Percentiles rank a stretch among this genome's conserved stretches.
Conservation (phyloP, 1,284 basidiomycete genomes). For the Porogramme epimiltina region DNA sequence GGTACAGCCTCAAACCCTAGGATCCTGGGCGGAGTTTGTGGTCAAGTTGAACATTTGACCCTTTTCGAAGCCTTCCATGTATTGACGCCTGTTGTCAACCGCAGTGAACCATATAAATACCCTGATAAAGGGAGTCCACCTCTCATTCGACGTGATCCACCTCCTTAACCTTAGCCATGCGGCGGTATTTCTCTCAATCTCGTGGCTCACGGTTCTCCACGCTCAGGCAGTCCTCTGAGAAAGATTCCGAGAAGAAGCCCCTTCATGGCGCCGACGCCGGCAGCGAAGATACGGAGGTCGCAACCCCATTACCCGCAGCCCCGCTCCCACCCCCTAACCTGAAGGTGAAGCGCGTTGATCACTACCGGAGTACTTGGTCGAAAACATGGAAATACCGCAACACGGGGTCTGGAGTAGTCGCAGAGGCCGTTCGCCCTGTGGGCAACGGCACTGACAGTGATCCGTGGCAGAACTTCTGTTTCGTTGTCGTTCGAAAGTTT, state of each 20-base stretch:
- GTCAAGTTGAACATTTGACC: too few species aligned
- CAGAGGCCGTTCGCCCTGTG: constrained; percentile 42
- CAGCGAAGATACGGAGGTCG: constrained; percentile 32
- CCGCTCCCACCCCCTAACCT: constrained; percentile 43
- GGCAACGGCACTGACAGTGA: constrained; percentile 41
- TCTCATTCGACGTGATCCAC: too few species aligned
- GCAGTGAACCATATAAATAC: too few species aligned
- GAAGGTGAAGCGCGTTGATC: constrained; percentile 58
- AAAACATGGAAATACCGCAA: constrained; percentile 60
- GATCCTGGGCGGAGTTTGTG: too few species aligned
- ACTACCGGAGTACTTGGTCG: constrained; percentile 56
- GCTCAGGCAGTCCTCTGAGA: not conserved
- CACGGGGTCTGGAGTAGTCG: constrained; percentile 48
- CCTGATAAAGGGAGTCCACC: too few species aligned
- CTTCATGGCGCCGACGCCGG: constrained; percentile 8
- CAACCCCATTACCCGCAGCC: constrained; percentile 37
- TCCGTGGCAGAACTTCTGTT: constrained; percentile 41
- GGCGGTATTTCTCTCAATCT: not conserved
- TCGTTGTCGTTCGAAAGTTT: constrained; percentile 25
- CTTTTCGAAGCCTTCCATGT: too few species aligned
- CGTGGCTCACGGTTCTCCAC: not conserved
- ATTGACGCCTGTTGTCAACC: too few species aligned
- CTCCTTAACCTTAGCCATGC: too few species aligned
- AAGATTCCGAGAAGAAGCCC: not conserved
- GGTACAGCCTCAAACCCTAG: too few species aligned